These are phyloP conservation scores for Paspalum notatum DNA, from an alignment of 176 grass and related monocot species.

Conservation along the genomic window DNA sequence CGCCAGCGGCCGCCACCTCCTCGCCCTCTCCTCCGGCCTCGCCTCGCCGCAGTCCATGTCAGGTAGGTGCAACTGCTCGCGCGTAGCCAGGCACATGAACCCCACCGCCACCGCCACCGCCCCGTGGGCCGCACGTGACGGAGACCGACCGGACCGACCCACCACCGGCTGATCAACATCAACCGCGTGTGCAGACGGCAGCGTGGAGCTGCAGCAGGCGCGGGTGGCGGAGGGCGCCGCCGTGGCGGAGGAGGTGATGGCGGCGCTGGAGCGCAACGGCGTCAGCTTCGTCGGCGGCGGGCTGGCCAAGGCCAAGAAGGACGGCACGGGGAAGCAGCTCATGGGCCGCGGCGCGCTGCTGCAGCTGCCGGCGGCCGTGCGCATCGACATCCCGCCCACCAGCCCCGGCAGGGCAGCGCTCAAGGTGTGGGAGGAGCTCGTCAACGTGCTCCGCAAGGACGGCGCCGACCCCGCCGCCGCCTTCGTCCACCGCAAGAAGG, in stretches of 20 bases:
- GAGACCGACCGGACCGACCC: neutral
- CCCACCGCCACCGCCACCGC: too few species aligned
- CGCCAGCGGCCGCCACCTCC: constrained; percentile 49
- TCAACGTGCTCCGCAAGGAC: constrained; percentile 85
- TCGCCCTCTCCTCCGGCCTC: constrained; percentile 30
- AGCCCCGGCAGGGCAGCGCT: constrained; percentile 62
- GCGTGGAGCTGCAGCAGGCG: constrained; percentile 46
- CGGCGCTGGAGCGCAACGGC: constrained; percentile 84
- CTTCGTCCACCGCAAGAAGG: constrained; percentile 80
- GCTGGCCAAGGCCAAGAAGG: constrained; percentile 69
- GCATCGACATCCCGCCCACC: constrained; percentile 90
- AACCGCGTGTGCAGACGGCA: constrained; percentile 27
- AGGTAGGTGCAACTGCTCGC: constrained; percentile 61
- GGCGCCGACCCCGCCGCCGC: constrained; percentile 58
- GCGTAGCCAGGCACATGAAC: too few species aligned
- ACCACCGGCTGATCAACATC: neutral
- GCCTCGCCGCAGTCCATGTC: constrained; percentile 70
- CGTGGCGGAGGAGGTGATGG: constrained; percentile 89
- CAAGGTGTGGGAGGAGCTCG: constrained; percentile 85
- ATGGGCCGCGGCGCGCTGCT: constrained; percentile 27
- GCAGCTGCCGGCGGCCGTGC: constrained; percentile 48
- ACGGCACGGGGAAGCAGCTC: constrained; percentile 33
- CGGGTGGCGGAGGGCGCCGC: constrained; percentile 50
- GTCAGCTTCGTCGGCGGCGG: constrained; percentile 69
- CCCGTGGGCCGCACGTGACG: too few species aligned